Base-by-base conservation (phyloP, 345 rosid genomes). In the Populus alba region DNA sequence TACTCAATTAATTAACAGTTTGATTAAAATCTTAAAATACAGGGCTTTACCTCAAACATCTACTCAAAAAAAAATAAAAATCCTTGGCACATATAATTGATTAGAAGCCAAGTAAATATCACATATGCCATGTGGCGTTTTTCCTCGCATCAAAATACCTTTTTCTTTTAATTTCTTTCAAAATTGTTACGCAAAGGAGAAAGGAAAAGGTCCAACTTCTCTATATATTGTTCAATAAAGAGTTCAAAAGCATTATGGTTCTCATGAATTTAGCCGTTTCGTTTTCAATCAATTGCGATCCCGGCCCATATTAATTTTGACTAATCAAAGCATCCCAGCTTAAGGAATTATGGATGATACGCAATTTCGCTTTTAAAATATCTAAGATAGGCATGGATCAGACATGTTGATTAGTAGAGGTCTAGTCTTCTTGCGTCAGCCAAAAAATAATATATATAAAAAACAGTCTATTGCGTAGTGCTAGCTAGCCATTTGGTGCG, bases 231-330 rank as follows among this genome's bases (percentile, higher is more conserved):
- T 37, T 17, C 33, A 35, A 45, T 65, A 70, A 68, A 72, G 59
- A 72, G 27, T 68, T 78, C 20, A 77, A 78, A 65, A 67, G 49
- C 12, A 72, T 76, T 39, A 72, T 43, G 55, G n/a, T 29, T 61
- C 59, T 53, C 38, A 43, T 27, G 29, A 18, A 35, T 8, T 31
- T 51, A 49, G 17, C 29, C 53, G 45, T 75, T 67, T 82, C 85
- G 59, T 66, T 85, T 85, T 75, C 85, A 76, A 29, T 38, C 51
- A 65, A 75, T 67, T 57, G 69, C 43, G 80, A 81, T 70, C 80
- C 73, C 37, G 37, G 37, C 37, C 80, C 77, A 70, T 25, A 61
- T 33, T 33, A 33, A 33, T 45, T 65, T 82, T 80, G 82, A 80
- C 80, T 72, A 55, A 78, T 82, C 76, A 70, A 63, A 55, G 37